Conservation (phyloP, 2,329 filamentous ascomycete genomes). For the Fusarium sororula region DNA sequence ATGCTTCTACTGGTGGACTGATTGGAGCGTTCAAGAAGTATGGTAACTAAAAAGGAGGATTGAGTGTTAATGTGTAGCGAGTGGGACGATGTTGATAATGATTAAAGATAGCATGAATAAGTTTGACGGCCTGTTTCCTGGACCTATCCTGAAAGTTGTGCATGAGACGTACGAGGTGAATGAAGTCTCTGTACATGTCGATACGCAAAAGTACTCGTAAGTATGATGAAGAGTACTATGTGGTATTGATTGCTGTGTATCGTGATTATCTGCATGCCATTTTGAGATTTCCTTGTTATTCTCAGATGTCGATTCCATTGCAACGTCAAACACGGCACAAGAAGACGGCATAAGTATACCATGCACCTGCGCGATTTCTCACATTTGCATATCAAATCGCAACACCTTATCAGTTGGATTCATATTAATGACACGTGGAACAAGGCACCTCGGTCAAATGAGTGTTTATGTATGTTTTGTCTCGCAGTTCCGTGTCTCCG, state of each 20-base stretch:
- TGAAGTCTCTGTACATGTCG: not conserved
- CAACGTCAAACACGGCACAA: not conserved
- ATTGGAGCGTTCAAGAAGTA: slow-evolving; percentile 92
- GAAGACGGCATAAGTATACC: not conserved
- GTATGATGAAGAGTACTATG: not conserved
- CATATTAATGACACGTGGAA: slow-evolving; percentile 9
- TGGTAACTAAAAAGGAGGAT: slow-evolving; percentile 56
- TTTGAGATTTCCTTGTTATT: not conserved
- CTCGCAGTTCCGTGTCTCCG: not conserved
- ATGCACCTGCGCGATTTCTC: slow-evolving; percentile 21
- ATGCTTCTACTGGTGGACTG: slow-evolving; percentile 86
- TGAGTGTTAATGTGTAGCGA: slow-evolving; percentile 12
- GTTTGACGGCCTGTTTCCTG: slow-evolving; percentile 3
- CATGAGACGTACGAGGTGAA: too few relatives aligned
- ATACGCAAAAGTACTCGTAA: not conserved
- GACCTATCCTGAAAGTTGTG: not conserved
- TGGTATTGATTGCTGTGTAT: not conserved
- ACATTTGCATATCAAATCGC: not conserved
- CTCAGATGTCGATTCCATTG: not conserved
- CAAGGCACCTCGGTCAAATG: not conserved
- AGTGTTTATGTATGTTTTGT: not conserved
- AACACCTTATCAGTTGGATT: not conserved
- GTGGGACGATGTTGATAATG: slow-evolving; percentile 30
- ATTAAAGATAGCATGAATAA: slow-evolving; percentile 33
- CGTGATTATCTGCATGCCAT: not conserved